Conservation (phyloP, 345 rosid genomes). For the Isatis tinctoria region DNA sequence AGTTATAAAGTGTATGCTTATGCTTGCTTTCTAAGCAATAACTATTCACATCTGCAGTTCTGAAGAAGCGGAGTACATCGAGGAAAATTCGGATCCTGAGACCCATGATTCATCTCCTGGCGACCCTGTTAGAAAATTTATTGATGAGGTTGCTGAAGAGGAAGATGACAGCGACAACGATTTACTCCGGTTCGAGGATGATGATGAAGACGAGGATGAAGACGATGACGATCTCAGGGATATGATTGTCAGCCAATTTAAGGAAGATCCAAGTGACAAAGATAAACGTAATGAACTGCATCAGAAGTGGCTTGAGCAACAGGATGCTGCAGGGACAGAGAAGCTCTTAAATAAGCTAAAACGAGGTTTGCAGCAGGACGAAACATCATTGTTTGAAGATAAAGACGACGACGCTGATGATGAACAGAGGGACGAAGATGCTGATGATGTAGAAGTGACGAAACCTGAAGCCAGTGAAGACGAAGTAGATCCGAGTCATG, state of each 20-base stretch:
- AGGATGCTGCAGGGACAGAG: conserved; percentile 83
- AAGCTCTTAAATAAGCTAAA: conserved; percentile 68
- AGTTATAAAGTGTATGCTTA: background rate
- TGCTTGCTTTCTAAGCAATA: background rate
- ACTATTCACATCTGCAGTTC: conserved; percentile 36
- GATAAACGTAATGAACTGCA: conserved; percentile 85
- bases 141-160: conserved; percentile 93
- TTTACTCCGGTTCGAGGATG: conserved; percentile 52
- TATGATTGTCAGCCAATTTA: conserved; percentile 65
- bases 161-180: conserved; percentile 96
- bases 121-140: conserved; percentile 75
- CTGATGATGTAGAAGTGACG: conserved; percentile 38
- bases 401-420: conserved; percentile 42
- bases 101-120: conserved; percentile 43
- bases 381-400: conserved; percentile 40
- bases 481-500: conserved; percentile 42
- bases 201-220: conserved; percentile 77
- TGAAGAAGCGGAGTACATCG: conserved; percentile 55
- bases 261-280: conserved; percentile 63
- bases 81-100: conserved; percentile 50
- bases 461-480: conserved; percentile 37
- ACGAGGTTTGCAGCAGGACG: conserved; percentile 48
- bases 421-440: conserved; percentile 42
- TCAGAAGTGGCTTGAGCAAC: conserved; percentile 90
- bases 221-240: conserved; percentile 64